Evolutionary conservation across 495 filamentous ascomycete genomes (phyloP).

Genomic region (Xylaria curta): DNA sequence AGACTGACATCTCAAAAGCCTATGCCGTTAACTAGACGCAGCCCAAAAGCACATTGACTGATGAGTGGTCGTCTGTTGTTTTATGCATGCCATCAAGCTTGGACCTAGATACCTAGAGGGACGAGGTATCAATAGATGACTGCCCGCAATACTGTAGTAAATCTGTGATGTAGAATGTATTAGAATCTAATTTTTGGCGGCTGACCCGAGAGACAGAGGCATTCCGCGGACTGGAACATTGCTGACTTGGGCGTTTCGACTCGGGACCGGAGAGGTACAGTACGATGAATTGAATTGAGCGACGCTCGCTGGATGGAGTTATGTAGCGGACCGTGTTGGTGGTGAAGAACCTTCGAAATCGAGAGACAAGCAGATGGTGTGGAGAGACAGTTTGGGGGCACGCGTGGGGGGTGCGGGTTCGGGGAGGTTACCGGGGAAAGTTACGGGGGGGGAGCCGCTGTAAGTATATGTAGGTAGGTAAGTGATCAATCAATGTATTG

Average conservation of each 20-base stretch:
- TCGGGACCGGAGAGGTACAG: neutral
- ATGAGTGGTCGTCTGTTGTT: neutral
- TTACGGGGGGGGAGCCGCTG: conserved; percentile 7
- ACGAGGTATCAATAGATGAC: neutral
- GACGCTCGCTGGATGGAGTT: neutral
- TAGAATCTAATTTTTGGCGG: neutral
- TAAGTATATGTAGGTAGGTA: neutral
- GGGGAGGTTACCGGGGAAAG: neutral
- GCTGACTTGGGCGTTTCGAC: neutral
- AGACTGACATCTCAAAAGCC: neutral
- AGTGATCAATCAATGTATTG: too few relatives aligned
- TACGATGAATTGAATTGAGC: neutral
- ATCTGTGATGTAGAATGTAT: too few relatives aligned
- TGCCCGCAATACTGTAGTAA: neutral
- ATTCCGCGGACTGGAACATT: conserved; percentile 2
- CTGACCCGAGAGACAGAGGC: neutral
- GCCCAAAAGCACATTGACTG: neutral
- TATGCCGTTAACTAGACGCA: neutral
- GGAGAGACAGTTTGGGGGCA: neutral
- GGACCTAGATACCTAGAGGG: neutral
- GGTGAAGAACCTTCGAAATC: neutral
- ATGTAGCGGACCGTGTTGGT: neutral
- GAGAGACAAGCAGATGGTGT: conserved; percentile 3
- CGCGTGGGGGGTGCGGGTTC: neutral
- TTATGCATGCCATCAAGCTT: neutral